A percentile compares a stretch with the other conserved stretches of the same genome.
phyloP scores from a whole-genome alignment of 2,329 filamentous ascomycete species.

The Nothopassalora personata region DNA sequence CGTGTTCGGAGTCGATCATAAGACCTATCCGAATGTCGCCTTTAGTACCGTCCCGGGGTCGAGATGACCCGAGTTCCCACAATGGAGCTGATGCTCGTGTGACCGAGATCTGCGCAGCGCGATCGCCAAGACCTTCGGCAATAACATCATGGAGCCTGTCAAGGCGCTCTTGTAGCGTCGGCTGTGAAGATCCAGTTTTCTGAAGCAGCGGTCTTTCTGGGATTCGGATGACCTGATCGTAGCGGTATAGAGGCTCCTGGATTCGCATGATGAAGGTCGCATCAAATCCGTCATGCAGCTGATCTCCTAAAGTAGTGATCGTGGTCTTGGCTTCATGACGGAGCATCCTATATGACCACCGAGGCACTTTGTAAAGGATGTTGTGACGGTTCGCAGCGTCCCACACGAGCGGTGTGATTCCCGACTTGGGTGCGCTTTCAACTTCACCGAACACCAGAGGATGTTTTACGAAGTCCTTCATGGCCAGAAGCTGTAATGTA shows the following conservation, averaged over 20 bases:
- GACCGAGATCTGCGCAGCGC: constrained; percentile 61
- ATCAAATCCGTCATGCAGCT: constrained; percentile 72
- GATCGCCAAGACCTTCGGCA: constrained; percentile 66
- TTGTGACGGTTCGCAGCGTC: constrained; percentile 73
- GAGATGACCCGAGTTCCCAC: constrained; percentile 36
- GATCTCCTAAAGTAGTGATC: constrained; percentile 68
- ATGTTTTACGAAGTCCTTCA: constrained; percentile 64
- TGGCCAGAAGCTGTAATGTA: constrained; percentile 77
- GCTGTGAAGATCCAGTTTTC: not conserved
- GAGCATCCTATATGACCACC: constrained; percentile 73
- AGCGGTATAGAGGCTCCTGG: constrained; percentile 48
- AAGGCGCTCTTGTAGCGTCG: constrained; percentile 3
- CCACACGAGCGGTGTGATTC: constrained; percentile 64
- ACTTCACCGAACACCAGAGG: constrained; percentile 45
- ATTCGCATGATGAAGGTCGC: constrained; percentile 68
- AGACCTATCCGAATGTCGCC: constrained; percentile 59
- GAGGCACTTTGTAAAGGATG: constrained; percentile 81
- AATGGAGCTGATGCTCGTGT: constrained; percentile 10
- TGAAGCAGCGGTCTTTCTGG: constrained; percentile 7
- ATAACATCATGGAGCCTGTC: constrained; percentile 59
- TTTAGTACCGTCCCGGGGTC: constrained; percentile 17
- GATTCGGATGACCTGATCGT: constrained; percentile 49
- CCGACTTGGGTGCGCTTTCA: constrained; percentile 33
- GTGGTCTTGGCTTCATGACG: constrained; percentile 70
- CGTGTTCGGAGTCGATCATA: constrained; percentile 66